These are phyloP conservation scores for Wickerhamomyces bisporus DNA, from an alignment of 805 yeast species.

Conservation along the genomic window DNA sequence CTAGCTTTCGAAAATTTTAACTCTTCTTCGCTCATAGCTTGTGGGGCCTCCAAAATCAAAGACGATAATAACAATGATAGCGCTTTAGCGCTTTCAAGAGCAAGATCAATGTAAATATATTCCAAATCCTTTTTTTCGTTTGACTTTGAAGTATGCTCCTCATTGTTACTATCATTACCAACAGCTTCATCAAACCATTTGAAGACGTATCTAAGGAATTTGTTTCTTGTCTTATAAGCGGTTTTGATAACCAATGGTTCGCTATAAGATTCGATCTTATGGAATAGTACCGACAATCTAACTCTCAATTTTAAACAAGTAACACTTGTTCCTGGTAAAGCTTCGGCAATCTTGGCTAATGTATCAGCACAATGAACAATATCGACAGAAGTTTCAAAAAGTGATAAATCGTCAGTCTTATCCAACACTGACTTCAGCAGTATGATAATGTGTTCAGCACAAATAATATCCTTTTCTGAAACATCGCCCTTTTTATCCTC, in stretches of 20 bases:
- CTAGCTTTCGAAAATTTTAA: conserved; percentile 50
- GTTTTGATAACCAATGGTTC: conserved; percentile 34
- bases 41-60: conserved; percentile 56
- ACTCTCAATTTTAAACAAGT: conserved; percentile 32
- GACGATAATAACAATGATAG: conserved; percentile 49
- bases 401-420: conserved; percentile 25
- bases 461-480: conserved; percentile 25
- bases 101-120: conserved; percentile 51
- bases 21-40: conserved; percentile 48
- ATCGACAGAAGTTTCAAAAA: conserved; percentile 30
- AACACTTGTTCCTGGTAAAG: conserved; percentile 6
- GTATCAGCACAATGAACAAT: conserved; percentile 22
- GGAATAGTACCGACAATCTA: conserved; percentile 36
- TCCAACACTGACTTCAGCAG: conserved; percentile 38
- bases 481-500: conserved; percentile 16
- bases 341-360: conserved; percentile 16
- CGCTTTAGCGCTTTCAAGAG: conserved; percentile 57
- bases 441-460: conserved; percentile 46
- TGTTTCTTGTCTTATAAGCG: conserved; percentile 43
- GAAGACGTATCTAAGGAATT: conserved; percentile 38
- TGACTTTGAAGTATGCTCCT: too few species aligned
- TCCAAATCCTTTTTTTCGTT: conserved; percentile 35
- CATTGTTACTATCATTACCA: conserved; percentile 31
- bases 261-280: conserved; percentile 31
- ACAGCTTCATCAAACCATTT: conserved; percentile 55